Base-by-base conservation (phyloP, 371 early-diverging fungal genomes). In the Lichtheimia ornata region DNA sequence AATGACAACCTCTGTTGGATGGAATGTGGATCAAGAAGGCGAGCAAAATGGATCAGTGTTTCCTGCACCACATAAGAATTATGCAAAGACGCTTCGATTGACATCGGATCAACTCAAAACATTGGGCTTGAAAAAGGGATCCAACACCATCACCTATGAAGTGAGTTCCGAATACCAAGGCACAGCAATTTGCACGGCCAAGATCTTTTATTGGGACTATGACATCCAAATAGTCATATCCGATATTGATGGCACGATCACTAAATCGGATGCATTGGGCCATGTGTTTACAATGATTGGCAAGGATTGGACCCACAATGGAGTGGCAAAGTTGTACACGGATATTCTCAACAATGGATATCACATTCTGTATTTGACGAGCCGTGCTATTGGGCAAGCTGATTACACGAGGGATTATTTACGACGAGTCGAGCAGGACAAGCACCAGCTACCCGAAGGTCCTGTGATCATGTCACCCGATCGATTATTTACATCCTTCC, bases 221-320 rank as follows among this genome's bases (percentile, higher is more conserved):
- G 85, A 89, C 64, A 89, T 90, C 44, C 86, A 94, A 57, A 87
- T 99, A 28, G 96, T 99, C 24, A 94, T 99, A 56, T 96, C 96
- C 0, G 99, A 99, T 73, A 95, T 99, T 63, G 99, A 99, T 73
- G 99, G 99, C 45, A 99, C 99, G 0, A 98, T 99, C 58, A 99
- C 99, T 43, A 99, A 99, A 71, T 95, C 96, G 3, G 99, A 99
- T 71, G 93, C 94, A 0, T 78, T 97, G 49, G 99, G 99, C 3
- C 99, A 99, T 67, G 81, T 99, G 9, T 97, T 97, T 73, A 94
- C 94, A 28, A 93, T 97, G 91, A 95, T 98, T 43, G 99, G 99
- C 30, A 93, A 90, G 71, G 99, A 99, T 76, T 99, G 99, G 99
- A 99, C 99, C 4, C 99, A 99, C 71, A 72, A 82, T 11, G 99